Evolutionary conservation across 2,329 filamentous ascomycete genomes (phyloP).

Genomic region (Sporothrix pseudoabietina): DNA sequence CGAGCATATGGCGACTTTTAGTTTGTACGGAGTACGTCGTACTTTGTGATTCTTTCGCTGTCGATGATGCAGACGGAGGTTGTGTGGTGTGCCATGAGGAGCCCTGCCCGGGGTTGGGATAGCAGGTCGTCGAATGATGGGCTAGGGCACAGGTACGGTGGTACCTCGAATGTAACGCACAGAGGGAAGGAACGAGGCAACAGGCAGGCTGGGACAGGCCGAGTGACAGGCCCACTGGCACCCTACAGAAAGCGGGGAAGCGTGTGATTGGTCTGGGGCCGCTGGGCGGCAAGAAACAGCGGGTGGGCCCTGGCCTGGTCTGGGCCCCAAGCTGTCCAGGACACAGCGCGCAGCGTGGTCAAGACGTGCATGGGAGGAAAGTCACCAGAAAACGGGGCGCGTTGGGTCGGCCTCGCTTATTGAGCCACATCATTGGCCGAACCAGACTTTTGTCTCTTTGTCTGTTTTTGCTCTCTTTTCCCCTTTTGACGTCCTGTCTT

Average conservation of each 20-base stretch:
- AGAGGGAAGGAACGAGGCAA: background rate
- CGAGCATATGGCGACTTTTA: background rate
- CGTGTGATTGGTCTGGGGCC: slow-evolving; percentile 7
- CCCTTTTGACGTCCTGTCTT: background rate
- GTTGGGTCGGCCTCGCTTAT: slow-evolving; percentile 14
- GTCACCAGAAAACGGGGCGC: background rate
- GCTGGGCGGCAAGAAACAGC: slow-evolving; percentile 5
- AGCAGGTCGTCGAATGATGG: background rate
- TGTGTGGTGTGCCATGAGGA: too few relatives aligned
- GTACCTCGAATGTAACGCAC: slow-evolving; percentile 6
- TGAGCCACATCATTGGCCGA: background rate
- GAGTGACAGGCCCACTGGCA: slow-evolving; percentile 14
- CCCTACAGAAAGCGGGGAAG: slow-evolving; percentile 17
- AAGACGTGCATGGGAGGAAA: background rate
- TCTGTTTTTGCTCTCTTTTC: background rate
- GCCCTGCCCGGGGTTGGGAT: background rate
- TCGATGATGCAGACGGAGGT: too few relatives aligned
- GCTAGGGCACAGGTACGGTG: background rate
- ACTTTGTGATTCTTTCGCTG: too few relatives aligned
- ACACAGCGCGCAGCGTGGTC: background rate
- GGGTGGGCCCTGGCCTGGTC: slow-evolving; percentile 1
- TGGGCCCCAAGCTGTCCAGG: slow-evolving; percentile 1
- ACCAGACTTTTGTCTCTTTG: slow-evolving; percentile 9
- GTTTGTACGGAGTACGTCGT: too few relatives aligned
- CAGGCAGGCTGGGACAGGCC: slow-evolving; percentile 21